Percentiles rank a stretch among this genome's conserved stretches.
phyloP scores from a whole-genome alignment of 2,329 filamentous ascomycete genomes.

The Epichloe uncinata region DNA sequence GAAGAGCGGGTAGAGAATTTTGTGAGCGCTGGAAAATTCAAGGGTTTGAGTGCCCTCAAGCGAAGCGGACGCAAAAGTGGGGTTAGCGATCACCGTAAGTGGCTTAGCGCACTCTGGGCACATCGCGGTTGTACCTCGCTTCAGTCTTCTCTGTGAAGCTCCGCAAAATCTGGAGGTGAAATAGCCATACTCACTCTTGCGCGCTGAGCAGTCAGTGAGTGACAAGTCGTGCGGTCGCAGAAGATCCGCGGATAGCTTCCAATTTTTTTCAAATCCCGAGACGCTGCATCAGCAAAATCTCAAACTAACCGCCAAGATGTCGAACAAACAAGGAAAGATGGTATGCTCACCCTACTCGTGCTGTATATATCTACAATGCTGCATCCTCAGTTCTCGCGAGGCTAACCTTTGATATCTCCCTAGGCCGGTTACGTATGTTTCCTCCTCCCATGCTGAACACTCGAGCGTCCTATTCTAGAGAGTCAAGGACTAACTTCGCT shows the following conservation, averaged over 20 bases:
- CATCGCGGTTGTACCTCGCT: slow-evolving; percentile 18
- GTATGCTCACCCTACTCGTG: slow-evolving; percentile 44
- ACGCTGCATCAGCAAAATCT: slow-evolving; percentile 19
- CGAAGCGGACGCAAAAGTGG: slow-evolving; percentile 14
- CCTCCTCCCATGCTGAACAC: background rate
- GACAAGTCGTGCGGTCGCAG: slow-evolving; percentile 23
- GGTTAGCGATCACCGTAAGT: background rate
- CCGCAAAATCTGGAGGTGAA: slow-evolving; percentile 31
- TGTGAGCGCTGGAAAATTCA: slow-evolving; percentile 24
- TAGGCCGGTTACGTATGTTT: slow-evolving; percentile 61
- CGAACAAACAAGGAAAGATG: slow-evolving; percentile 97
- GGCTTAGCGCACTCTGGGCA: slow-evolving; percentile 18
- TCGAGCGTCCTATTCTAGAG: slow-evolving; percentile 16
- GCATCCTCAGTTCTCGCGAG: slow-evolving; percentile 30
- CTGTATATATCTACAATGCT: slow-evolving; percentile 20
- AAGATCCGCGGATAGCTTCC: slow-evolving; percentile 22
- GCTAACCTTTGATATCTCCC: slow-evolving; percentile 41
- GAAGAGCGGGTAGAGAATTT: slow-evolving; percentile 17
- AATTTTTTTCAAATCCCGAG: slow-evolving; percentile 30
- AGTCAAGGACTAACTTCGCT: slow-evolving; percentile 3
- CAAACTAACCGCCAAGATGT: slow-evolving; percentile 20
- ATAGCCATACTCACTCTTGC: slow-evolving; percentile 21
- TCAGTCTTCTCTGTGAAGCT: slow-evolving; percentile 30
- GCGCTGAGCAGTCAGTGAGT: slow-evolving; percentile 30
- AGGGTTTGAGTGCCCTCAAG: slow-evolving; percentile 30